Base-by-base conservation (phyloP, 305 asterid species). In the Fraxinus greggii region DNA sequence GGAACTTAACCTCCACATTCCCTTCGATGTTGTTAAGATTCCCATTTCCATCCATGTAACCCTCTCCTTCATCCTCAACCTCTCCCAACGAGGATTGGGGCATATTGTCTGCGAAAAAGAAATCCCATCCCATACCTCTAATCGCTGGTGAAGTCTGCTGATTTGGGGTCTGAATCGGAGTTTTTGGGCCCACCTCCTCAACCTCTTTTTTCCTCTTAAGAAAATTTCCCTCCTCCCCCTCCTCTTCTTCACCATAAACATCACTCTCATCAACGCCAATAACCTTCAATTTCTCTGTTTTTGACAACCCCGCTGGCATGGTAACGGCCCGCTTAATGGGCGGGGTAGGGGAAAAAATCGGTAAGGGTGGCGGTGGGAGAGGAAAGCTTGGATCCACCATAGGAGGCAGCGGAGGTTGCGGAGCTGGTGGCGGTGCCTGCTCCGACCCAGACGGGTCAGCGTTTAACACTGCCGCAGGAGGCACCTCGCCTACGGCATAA, bases 341-440 rank as follows among this genome's bases (percentile, higher is more conserved):
- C 31, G 92, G 82, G 76, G 88, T 84, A 0, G 99, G 98, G 1
- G 99, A 93, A 80, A 94, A 95, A 84, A 83, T 83, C 0, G 98
- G 99, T 72, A 93, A 88, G 0, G 99, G 99, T 7, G 99, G 99
- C 21, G 99, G 99, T 3, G 99, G 98, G 0, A 92, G 97, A 4
- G 96, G 98, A 65, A 91, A 93, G 84, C 77, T 90, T 0, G 93
- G 81, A 73, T 92, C 97, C 87, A 88, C 86, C 23, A 88, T 87
- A 13, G 90, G 86, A 1, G 87, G 90, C 0, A 92, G 97, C 0
- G 97, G 97, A 0, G 93, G 87, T 17, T 86, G 97, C 3, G 86
- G 93, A 6, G 93, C 92, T 0, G 93, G 86, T 8, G 87, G 97
- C 3, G 84, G 93, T 3, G 93, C 92, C n/a, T 81, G 89, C 72